Evolutionary conservation across 2,329 filamentous ascomycete genomes (phyloP).

Genomic region (Alternaria tenuissima): DNA sequence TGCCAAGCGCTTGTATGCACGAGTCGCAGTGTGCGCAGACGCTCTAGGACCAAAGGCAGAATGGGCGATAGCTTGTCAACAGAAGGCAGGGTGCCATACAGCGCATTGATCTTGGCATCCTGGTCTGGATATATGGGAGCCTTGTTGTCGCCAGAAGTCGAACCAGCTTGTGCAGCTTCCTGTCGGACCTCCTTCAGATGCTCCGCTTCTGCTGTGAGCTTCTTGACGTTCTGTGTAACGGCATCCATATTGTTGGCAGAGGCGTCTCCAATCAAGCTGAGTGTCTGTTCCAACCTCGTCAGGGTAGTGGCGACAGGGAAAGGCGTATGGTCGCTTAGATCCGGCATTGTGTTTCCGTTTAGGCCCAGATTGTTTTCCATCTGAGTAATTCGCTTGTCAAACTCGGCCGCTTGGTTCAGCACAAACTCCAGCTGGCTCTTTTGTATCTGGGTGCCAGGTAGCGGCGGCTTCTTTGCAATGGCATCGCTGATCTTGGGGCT

Average conservation of each 20-base stretch:
- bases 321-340: constrained; percentile 60
- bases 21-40: constrained; percentile 80
- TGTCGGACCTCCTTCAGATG: constrained; percentile 66
- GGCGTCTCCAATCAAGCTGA: constrained; percentile 76
- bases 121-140: constrained; percentile 68
- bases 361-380: constrained; percentile 86
- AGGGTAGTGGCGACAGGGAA: constrained; percentile 82
- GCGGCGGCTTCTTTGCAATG: constrained; percentile 41
- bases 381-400: constrained; percentile 80
- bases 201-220: constrained; percentile 76
- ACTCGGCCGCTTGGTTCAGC: constrained; percentile 82
- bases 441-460: constrained; percentile 46
- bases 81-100: constrained; percentile 87
- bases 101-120: constrained; percentile 84
- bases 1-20: constrained; percentile 88
- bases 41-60: constrained; percentile 83
- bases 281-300: constrained; percentile 79
- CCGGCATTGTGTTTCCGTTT: constrained; percentile 71
- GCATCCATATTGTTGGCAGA: constrained; percentile 77
- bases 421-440: constrained; percentile 61
- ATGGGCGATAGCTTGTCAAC: constrained; percentile 87
- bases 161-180: constrained; percentile 32
- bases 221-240: constrained; percentile 73
- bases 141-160: constrained; percentile 21
- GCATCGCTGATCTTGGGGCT: constrained; percentile 37